phyloP scores from a whole-genome alignment of 345 rosid genomes.

The Barbarea vulgaris region DNA sequence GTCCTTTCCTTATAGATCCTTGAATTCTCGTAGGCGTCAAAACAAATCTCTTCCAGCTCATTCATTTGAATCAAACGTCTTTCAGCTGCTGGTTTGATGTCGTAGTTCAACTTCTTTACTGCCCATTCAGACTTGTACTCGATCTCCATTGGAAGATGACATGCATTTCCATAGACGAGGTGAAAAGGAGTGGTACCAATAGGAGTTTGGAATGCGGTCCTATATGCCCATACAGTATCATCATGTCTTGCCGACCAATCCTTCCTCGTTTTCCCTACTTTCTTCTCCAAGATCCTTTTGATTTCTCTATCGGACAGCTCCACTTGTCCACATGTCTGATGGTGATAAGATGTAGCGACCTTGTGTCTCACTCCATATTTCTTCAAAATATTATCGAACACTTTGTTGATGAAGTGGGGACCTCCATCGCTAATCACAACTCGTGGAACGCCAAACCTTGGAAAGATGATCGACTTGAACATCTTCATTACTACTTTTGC shows the following conservation, averaged over 20 bases:
- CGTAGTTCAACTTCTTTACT: not conserved
- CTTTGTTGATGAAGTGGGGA: not conserved
- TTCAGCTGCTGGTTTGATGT: not conserved
- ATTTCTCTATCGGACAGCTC: not conserved
- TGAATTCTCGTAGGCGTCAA: not conserved
- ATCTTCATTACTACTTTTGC: not conserved
- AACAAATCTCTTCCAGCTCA: not conserved
- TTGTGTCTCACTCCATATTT: not conserved
- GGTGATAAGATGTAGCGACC: not conserved
- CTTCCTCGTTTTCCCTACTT: not conserved
- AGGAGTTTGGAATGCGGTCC: too few relatives aligned
- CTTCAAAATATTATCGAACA: not conserved
- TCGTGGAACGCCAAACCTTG: not conserved
- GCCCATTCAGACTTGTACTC: not conserved
- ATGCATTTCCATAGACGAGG: not conserved
- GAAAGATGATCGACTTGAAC: not conserved
- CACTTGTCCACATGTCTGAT: not conserved
- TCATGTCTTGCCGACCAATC: slow-evolving; percentile 1
- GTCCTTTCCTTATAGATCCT: not conserved
- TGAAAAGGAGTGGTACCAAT: not conserved
- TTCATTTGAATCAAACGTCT: not conserved
- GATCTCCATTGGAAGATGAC: not conserved
- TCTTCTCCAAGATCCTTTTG: not conserved
- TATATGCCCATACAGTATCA: not conserved
- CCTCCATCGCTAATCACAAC: not conserved